Evolutionary conservation across 2,329 filamentous ascomycete species (phyloP).

Genomic region (Aspergillus arachidicola): DNA sequence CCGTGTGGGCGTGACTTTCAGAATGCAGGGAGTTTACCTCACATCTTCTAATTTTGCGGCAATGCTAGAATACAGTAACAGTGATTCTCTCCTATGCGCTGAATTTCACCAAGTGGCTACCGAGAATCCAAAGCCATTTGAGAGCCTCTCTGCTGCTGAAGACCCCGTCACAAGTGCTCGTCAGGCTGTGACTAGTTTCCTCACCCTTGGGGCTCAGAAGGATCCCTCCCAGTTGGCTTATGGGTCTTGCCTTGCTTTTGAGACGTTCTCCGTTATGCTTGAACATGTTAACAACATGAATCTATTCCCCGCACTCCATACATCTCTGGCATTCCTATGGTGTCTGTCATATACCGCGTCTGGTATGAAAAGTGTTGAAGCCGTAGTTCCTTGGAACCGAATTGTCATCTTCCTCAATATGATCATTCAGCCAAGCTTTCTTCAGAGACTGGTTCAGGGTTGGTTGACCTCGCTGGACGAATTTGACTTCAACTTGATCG

Average conservation of each 20-base stretch:
- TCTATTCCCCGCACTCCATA: slow-evolving; percentile 57
- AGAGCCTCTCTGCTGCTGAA: slow-evolving; percentile 23
- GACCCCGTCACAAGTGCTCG: slow-evolving; percentile 14
- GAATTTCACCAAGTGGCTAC: slow-evolving; percentile 28
- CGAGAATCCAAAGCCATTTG: slow-evolving; percentile 15
- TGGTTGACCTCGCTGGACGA: slow-evolving; percentile 22
- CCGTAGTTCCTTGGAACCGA: slow-evolving; percentile 53
- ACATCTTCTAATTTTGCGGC: slow-evolving; percentile 58
- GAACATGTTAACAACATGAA: slow-evolving; percentile 54
- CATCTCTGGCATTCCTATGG: slow-evolving; percentile 57
- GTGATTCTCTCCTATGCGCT: slow-evolving; percentile 33
- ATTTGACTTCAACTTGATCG: slow-evolving; percentile 37
- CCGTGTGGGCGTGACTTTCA: slow-evolving; percentile 52
- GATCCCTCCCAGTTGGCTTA: slow-evolving; percentile 34
- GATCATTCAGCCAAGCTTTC: slow-evolving; percentile 40
- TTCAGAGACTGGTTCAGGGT: slow-evolving; percentile 1
- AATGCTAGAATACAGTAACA: slow-evolving; percentile 57
- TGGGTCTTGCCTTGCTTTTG: slow-evolving; percentile 45
- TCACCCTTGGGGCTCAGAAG: slow-evolving; percentile 17
- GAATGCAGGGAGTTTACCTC: slow-evolving; percentile 58
- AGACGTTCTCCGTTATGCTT: slow-evolving; percentile 48
- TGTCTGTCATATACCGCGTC: slow-evolving; percentile 40
- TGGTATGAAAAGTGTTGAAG: slow-evolving; percentile 44
- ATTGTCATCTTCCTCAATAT: slow-evolving; percentile 58
- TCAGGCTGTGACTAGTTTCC: slow-evolving; percentile 17